These are phyloP conservation scores for Syncephalastrum racemosum DNA, from an alignment of 371 early-diverging fungal species.

Conservation along the genomic window DNA sequence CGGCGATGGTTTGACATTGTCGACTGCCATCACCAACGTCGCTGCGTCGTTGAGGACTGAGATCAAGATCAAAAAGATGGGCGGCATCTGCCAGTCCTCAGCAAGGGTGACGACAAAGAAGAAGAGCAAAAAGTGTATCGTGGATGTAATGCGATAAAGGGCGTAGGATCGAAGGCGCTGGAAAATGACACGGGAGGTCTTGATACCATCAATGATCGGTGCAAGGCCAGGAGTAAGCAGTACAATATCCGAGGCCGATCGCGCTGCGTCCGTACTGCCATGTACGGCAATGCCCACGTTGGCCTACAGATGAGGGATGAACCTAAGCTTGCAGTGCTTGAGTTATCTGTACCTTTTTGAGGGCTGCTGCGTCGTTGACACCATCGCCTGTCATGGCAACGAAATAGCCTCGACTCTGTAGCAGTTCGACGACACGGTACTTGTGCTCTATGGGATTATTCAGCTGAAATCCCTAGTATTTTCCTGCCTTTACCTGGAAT, in stretches of 20 bases:
- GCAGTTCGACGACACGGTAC: constrained; percentile 73
- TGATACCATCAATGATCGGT: constrained; percentile 86
- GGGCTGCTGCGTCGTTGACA: constrained; percentile 86
- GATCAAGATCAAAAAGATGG: constrained; percentile 82
- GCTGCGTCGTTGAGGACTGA: constrained; percentile 89
- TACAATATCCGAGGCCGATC: constrained; percentile 93
- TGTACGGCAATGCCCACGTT: constrained; percentile 88
- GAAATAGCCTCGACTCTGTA: constrained; percentile 71
- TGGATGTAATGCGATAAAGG: constrained; percentile 89
- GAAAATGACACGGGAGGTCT: constrained; percentile 85
- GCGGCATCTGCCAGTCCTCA: constrained; percentile 82
- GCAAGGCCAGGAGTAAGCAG: constrained; percentile 83
- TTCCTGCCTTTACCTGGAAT: constrained; percentile 30
- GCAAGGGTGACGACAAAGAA: constrained; percentile 87
- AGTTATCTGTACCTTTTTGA: constrained; percentile 56
- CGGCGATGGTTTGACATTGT: constrained; percentile 81
- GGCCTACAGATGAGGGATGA: constrained; percentile 32
- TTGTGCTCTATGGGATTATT: constrained; percentile 60
- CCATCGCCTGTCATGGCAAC: constrained; percentile 92
- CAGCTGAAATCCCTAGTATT: not conserved
- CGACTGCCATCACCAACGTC: constrained; percentile 89
- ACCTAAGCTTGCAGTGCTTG: not conserved
- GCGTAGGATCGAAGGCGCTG: constrained; percentile 90
- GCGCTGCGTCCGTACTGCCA: constrained; percentile 90
- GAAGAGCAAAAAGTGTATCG: constrained; percentile 89